Base-by-base conservation (phyloP, 257 asterid species). In the Apocynum venetum region DNA sequence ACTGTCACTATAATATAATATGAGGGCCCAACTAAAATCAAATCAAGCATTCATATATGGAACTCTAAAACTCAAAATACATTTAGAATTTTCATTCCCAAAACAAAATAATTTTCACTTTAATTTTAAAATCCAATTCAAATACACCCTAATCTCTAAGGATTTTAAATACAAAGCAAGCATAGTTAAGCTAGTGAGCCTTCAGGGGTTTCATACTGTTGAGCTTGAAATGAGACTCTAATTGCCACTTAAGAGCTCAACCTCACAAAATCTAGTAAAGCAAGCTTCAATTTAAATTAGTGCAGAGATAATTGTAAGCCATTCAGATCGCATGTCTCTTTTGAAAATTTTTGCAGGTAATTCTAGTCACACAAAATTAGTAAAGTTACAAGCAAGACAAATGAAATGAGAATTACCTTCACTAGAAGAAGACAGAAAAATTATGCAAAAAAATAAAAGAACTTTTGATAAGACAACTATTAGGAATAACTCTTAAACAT, bases 341-440 rank as follows among this genome's bases (percentile, higher is more conserved):
- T 11, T 17, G 35, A 67, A n/a, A 55, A 52, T n/a, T 77, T 36
- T 2, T n/a, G 68, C 41, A 77, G 47, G 49, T 7, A 2, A 20
- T 55, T 53, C 56, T 68, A 25, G 43, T 55, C 49, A 2, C 41
- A 25, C 3, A 13, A 48, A 57, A 11, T 11, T 31, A 4, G 9
- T 56, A 47, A 19, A 59, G 56, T 44, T 44, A 40, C 52, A 67
- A 67, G 72, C 72, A 40, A 44, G 20, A 67, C 61, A 46, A 40
- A 25, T 17, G 19, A 57, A 59, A 71, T 36, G 31, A 64, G 57
- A 74, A 57, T 46, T 71, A 53, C 53, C 11, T 14, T 72, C 41
- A 35, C 70, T 60, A 72, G 65, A 73, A 55, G 63, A 20, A 12
- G 15, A 52, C 41, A 71, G 60, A 70, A 40, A 48, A 74, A 14